Percentiles rank a stretch among this genome's conserved stretches.
Evolutionary conservation across 2,329 filamentous ascomycete genomes (phyloP).

Genomic region (Ceratocystis eucalypticola): DNA sequence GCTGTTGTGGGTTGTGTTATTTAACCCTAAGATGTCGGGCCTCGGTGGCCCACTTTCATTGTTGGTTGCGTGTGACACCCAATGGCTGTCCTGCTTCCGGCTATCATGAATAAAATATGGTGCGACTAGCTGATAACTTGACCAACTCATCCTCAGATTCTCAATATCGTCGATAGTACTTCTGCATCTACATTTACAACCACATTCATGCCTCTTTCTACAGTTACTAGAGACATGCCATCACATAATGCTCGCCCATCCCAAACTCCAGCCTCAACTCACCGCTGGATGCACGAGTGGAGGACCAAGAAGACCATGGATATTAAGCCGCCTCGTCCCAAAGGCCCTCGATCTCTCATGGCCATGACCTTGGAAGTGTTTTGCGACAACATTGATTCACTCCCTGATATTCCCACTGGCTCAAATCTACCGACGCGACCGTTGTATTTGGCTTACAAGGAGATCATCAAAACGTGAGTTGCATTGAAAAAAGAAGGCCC

Average conservation of each 20-base stretch:
- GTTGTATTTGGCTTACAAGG: not conserved
- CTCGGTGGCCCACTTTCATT: not conserved
- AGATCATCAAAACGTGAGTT: constrained; percentile 2
- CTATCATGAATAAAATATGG: too few relatives aligned
- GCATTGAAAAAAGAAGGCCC: not conserved
- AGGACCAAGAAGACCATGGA: not conserved
- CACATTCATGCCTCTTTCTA: too few relatives aligned
- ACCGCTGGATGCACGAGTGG: constrained; percentile 10
- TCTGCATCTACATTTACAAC: too few relatives aligned
- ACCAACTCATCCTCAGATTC: too few relatives aligned
- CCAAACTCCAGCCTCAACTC: not conserved
- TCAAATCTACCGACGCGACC: not conserved
- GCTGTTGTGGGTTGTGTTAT: not conserved
- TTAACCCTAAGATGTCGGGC: not conserved
- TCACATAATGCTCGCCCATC: too few relatives aligned
- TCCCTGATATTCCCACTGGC: not conserved
- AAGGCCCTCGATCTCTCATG: constrained; percentile 4
- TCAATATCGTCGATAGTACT: too few relatives aligned
- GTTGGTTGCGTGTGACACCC: not conserved
- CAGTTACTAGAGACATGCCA: too few relatives aligned
- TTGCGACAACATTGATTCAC: not conserved
- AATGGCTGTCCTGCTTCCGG: too few relatives aligned
- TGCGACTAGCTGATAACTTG: too few relatives aligned
- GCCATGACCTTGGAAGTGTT: constrained; percentile 9
- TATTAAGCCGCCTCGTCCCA: not conserved